Conservation (phyloP, 2,329 filamentous ascomycete species). For the Botrytis medusae region DNA sequence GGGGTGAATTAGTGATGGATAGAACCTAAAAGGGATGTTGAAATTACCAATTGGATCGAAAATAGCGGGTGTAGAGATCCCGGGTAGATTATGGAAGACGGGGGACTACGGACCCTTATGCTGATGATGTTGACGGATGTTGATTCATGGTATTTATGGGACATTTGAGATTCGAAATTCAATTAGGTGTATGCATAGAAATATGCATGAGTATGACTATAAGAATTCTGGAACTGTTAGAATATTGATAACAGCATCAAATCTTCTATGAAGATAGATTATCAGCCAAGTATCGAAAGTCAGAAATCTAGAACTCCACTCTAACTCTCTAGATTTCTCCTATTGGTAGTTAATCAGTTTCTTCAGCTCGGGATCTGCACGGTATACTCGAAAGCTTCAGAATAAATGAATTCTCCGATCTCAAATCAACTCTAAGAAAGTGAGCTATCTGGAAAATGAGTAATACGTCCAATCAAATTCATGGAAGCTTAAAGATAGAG, state of each 20-base stretch:
- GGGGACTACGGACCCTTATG: neutral
- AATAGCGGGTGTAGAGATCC: neutral
- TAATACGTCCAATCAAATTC: neutral
- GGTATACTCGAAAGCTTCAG: neutral
- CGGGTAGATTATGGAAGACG: neutral
- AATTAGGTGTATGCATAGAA: neutral
- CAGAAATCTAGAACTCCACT: neutral
- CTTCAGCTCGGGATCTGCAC: neutral
- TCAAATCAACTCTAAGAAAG: neutral
- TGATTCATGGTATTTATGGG: neutral
- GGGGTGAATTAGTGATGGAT: neutral
- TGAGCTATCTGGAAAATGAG: neutral
- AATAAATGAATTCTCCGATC: neutral
- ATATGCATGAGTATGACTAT: neutral
- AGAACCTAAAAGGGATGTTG: neutral
- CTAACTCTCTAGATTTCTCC: rapidly evolving
- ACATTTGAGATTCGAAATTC: neutral
- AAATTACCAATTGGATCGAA: neutral
- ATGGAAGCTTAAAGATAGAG: neutral
- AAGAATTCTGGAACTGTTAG: neutral
- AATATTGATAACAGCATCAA: neutral
- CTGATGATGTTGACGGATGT: neutral
- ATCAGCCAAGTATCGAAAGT: neutral
- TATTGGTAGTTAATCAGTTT: neutral
- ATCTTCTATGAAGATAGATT: neutral